Percentiles rank a stretch among this genome's conserved stretches.
Evolutionary conservation across 2,329 filamentous ascomycete genomes (phyloP).

Genomic region (Fusarium sp.): DNA sequence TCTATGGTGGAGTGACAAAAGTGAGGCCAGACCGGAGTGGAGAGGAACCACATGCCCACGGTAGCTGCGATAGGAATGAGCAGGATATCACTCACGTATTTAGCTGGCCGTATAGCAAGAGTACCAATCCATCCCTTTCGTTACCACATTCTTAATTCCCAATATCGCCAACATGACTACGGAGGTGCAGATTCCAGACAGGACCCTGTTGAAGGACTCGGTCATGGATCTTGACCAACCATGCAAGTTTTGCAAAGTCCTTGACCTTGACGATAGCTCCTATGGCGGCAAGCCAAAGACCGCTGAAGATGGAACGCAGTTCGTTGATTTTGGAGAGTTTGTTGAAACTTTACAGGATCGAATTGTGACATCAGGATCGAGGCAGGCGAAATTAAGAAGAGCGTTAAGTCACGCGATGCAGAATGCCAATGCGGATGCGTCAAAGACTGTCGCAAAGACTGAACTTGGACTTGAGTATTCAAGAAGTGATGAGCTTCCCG

Average conservation of each 20-base stretch:
- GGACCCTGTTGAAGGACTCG: not conserved
- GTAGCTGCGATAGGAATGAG: too few species aligned
- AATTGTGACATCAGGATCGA: not conserved
- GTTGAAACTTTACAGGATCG: not conserved
- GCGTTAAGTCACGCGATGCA: not conserved
- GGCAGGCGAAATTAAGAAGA: accelerated
- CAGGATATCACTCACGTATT: too few species aligned
- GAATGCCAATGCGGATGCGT: too few species aligned
- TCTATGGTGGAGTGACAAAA: accelerated
- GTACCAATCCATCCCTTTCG: not conserved
- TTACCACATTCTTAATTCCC: too few species aligned
- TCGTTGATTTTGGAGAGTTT: not conserved
- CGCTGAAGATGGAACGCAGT: not conserved
- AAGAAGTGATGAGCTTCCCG: accelerated
- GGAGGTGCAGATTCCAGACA: not conserved
- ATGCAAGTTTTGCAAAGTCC: not conserved
- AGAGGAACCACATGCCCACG: too few species aligned
- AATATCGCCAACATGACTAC: accelerated
- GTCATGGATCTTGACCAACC: not conserved
- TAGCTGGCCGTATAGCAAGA: not conserved
- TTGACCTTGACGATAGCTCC: not conserved
- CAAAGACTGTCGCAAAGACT: not conserved
- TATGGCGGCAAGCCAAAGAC: not conserved
- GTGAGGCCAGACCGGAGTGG: not conserved
- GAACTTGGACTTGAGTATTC: not conserved